phyloP scores from a whole-genome alignment of 345 rosid genomes.

The Carallia brachiata region DNA sequence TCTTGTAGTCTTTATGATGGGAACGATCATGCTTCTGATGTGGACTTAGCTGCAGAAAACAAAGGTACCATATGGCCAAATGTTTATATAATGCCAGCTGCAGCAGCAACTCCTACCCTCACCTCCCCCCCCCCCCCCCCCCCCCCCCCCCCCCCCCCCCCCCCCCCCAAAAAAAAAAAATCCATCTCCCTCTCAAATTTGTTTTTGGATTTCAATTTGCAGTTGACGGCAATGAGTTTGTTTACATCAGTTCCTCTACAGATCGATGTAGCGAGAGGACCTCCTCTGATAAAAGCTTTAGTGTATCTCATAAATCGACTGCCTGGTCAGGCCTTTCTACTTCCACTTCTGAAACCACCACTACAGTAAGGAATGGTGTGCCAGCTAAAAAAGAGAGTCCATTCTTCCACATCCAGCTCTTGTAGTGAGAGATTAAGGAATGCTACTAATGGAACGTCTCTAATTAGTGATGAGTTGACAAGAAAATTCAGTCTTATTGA shows the following conservation, averaged over 20 bases:
- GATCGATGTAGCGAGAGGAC: slow-evolving; percentile 35
- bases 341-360: slow-evolving; percentile 48
- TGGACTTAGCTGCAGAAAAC: slow-evolving; percentile 34
- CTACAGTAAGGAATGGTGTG: slow-evolving; percentile 40
- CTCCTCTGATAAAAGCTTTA: slow-evolving; percentile 39
- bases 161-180: too few species aligned
- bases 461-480: slow-evolving; percentile 39
- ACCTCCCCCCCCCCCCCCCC: neutral
- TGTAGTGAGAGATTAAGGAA: slow-evolving; percentile 46
- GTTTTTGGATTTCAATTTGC: slow-evolving; percentile 27
- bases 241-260: slow-evolving; percentile 45
- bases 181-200: neutral
- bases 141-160: neutral
- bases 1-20: slow-evolving; percentile 36
- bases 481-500: slow-evolving; percentile 31
- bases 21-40: slow-evolving; percentile 32
- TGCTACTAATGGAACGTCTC: slow-evolving; percentile 36
- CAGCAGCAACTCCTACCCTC: neutral
- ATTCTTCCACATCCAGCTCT: slow-evolving; percentile 51
- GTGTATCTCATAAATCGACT: slow-evolving; percentile 47
- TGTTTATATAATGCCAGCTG: slow-evolving; percentile 12
- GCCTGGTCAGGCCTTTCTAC: slow-evolving; percentile 38
- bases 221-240: slow-evolving; percentile 45
- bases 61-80: slow-evolving; percentile 45
- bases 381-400: slow-evolving; percentile 39